These are phyloP conservation scores for Rhodotorula kratochvilovae DNA, from an alignment of 768 basidiomycete species.

Conservation along the genomic window DNA sequence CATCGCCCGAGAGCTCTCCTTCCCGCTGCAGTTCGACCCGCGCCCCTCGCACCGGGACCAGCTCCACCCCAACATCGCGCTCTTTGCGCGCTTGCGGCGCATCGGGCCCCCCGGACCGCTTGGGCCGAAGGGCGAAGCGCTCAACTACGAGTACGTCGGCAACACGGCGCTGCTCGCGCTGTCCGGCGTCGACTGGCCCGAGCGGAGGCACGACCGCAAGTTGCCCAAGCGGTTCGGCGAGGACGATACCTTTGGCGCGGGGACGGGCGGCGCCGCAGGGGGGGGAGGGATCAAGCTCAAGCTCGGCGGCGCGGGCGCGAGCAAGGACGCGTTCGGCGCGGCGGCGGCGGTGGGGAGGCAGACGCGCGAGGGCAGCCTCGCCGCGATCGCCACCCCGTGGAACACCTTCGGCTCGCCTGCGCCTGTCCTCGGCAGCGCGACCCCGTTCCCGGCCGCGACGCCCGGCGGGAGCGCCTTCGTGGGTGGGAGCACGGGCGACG, in stretches of 20 bases:
- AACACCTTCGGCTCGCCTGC: not conserved
- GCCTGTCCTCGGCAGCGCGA: not conserved
- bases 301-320: constrained; percentile 8
- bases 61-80: constrained; percentile 23
- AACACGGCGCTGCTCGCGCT: constrained; percentile 20
- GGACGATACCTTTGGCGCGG: not conserved
- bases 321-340: too few relatives aligned
- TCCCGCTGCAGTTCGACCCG: constrained; percentile 27
- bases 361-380: constrained; percentile 3
- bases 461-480: not conserved
- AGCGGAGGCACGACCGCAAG: constrained; percentile 14
- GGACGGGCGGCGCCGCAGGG: not conserved
- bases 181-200: constrained; percentile 30
- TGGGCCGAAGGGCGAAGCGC: constrained; percentile 37
- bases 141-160: constrained; percentile 34
- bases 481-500: not conserved
- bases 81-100: constrained; percentile 39
- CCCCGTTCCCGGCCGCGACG: not conserved
- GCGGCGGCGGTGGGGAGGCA: not conserved
- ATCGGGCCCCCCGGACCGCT: constrained; percentile 43
- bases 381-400: constrained; percentile 5
- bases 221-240: constrained; percentile 6
- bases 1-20: constrained; percentile 20
- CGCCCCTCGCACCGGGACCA: constrained; percentile 3
- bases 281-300: constrained; percentile 31